Percentiles rank a stretch among this genome's conserved stretches.
Evolutionary conservation across 2,329 filamentous ascomycete genomes (phyloP).

Genomic region (Metarhizium album): DNA sequence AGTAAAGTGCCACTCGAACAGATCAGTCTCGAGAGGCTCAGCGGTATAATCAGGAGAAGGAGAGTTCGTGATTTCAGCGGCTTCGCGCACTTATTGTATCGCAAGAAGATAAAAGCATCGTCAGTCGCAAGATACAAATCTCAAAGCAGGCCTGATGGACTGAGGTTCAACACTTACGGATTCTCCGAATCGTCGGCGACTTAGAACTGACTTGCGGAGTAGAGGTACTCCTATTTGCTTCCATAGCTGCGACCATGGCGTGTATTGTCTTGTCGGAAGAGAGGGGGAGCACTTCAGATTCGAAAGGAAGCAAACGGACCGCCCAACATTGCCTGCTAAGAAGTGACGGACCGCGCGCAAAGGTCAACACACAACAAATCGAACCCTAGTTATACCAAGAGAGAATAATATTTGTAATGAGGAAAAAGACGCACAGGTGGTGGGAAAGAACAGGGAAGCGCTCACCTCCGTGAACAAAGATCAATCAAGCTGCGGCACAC

Average conservation of each 20-base stretch:
- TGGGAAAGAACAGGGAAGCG: background rate
- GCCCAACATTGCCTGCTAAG: background rate
- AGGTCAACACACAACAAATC: background rate
- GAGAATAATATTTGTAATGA: background rate
- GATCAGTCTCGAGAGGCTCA: slow-evolving; percentile 72
- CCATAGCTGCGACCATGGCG: background rate
- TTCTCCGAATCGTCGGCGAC: slow-evolving; percentile 75
- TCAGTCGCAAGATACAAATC: background rate
- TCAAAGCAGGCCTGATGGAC: background rate
- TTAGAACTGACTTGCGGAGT: slow-evolving; percentile 54
- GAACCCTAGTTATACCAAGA: background rate
- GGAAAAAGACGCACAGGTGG: no score
- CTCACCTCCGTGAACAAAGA: background rate
- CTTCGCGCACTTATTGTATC: slow-evolving; percentile 62
- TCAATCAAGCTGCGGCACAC: background rate
- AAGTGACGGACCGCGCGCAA: background rate
- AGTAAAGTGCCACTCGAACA: slow-evolving; percentile 99
- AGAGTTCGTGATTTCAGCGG: slow-evolving; percentile 67
- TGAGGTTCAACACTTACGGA: slow-evolving; percentile 44
- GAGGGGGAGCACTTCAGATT: background rate
- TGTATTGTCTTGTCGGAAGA: background rate
- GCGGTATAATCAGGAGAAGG: slow-evolving; percentile 82
- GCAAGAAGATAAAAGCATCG: background rate
- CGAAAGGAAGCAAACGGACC: background rate
- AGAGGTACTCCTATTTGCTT: slow-evolving; percentile 1